Evolutionary conservation across 169 alveolate genomes (phyloP).

Genomic region (Eimeria maxima): DNA sequence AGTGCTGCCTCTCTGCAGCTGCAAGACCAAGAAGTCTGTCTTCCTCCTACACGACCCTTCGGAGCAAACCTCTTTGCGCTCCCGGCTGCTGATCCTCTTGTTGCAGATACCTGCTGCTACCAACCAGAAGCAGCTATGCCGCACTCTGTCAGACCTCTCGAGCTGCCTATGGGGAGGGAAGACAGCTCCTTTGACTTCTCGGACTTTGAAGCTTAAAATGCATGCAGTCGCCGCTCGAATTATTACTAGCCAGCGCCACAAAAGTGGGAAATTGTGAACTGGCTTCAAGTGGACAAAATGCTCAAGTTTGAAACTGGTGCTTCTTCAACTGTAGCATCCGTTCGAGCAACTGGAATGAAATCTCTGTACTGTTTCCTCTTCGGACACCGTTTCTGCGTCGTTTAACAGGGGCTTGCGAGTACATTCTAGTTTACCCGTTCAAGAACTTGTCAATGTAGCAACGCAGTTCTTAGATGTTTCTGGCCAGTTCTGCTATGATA

Average conservation of each 20-base stretch:
- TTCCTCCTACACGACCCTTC: background rate
- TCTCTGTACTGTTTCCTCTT: background rate
- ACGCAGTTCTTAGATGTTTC: background rate
- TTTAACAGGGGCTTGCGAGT: too few relatives aligned
- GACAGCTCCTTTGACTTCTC: background rate
- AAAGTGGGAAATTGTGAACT: too few relatives aligned
- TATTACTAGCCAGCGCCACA: too few relatives aligned
- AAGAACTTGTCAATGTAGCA: too few relatives aligned
- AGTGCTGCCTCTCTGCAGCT: constrained; percentile 31
- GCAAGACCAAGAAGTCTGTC: background rate
- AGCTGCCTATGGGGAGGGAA: background rate
- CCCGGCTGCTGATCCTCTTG: background rate
- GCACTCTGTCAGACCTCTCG: background rate
- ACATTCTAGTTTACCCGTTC: too few relatives aligned
- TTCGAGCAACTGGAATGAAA: background rate
- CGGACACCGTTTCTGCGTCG: too few relatives aligned
- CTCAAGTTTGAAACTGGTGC: background rate
- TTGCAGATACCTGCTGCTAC: background rate
- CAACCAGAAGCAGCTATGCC: background rate
- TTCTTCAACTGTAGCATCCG: background rate
- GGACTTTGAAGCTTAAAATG: background rate
- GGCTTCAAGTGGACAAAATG: background rate
- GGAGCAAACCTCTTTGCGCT: background rate
- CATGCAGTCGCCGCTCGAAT: background rate
- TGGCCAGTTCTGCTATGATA: background rate